Percentiles rank a stretch among this genome's conserved stretches.
Conservation (phyloP, 192 early-diverging fungal genomes). For the Coemansia sp. region DNA sequence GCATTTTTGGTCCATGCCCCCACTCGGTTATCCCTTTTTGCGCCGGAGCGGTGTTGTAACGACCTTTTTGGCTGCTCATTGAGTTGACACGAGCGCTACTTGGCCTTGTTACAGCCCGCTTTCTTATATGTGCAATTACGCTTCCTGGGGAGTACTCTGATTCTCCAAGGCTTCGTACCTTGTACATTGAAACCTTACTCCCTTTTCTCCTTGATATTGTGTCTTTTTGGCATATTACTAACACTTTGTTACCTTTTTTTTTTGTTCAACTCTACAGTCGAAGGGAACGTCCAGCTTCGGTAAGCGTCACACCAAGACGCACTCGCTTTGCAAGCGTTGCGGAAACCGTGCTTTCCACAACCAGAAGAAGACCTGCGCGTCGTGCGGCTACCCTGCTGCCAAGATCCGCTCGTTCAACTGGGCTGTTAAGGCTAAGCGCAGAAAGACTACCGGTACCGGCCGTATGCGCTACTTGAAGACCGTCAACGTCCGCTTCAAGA, state of each 20-base stretch:
- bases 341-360: constrained; percentile 98
- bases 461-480: constrained; percentile 97
- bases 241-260: background rate
- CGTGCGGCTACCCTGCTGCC: constrained; percentile 98
- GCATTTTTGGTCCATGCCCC: background rate
- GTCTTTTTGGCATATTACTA: background rate
- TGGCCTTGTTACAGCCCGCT: no score
- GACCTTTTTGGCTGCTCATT: background rate
- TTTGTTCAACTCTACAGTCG: constrained; percentile 58
- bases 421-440: constrained; percentile 93
- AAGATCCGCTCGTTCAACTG: constrained; percentile 98
- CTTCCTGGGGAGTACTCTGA: no score
- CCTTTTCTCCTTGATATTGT: no score
- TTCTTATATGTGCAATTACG: no score
- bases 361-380: constrained; percentile 99
- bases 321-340: constrained; percentile 98
- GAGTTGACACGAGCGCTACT: no score
- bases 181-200: background rate
- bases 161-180: background rate
- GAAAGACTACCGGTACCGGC: constrained; percentile 99
- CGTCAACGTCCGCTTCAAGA: constrained; percentile 94
- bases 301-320: constrained; percentile 99
- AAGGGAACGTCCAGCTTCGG: constrained; percentile 99
- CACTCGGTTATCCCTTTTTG: background rate
- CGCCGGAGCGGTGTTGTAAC: background rate